These are phyloP conservation scores for Phlebiopsis gigantea DNA, from an alignment of 768 basidiomycete species.

Conservation along the genomic window DNA sequence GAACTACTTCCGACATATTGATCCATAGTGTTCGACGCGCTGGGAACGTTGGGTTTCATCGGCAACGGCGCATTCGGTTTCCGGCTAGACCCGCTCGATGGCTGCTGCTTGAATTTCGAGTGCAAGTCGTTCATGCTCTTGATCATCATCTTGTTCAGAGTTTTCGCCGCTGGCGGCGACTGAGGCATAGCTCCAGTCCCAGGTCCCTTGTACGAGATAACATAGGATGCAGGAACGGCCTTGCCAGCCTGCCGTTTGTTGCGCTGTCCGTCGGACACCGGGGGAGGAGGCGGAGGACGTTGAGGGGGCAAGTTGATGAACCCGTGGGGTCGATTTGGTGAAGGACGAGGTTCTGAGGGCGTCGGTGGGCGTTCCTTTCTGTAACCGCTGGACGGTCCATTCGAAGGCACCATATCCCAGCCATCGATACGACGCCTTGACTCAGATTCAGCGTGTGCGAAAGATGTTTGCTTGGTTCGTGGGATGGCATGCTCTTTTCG, in stretches of 20 bases:
- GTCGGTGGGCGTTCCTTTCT: slow-evolving; percentile 19
- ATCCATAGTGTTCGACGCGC: neutral
- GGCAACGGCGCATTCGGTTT: slow-evolving; percentile 29
- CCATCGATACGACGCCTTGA: slow-evolving; percentile 6
- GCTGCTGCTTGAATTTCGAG: slow-evolving; percentile 24
- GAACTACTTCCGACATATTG: neutral
- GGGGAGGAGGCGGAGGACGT: slow-evolving; percentile 13
- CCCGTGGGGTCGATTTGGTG: slow-evolving; percentile 1
- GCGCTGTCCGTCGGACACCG: slow-evolving; percentile 15
- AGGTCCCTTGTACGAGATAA: slow-evolving; percentile 45
- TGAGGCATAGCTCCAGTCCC: slow-evolving; percentile 29
- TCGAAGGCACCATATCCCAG: slow-evolving; percentile 18
- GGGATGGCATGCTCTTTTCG: neutral
- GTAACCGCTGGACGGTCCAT: slow-evolving; percentile 19
- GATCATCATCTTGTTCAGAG: slow-evolving; percentile 29
- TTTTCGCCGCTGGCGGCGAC: slow-evolving; percentile 25
- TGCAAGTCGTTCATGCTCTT: slow-evolving; percentile 59
- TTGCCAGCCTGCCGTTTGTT: slow-evolving; percentile 24
- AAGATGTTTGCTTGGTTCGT: neutral
- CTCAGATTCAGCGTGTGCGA: neutral
- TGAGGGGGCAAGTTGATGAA: slow-evolving; percentile 20
- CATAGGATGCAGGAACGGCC: slow-evolving; percentile 41
- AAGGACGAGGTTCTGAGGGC: slow-evolving; percentile 18
- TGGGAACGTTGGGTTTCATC: slow-evolving; percentile 10
- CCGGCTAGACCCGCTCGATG: neutral